A percentile compares a stretch with the other conserved stretches of the same genome.
phyloP scores from a whole-genome alignment of 805 yeast species.

The Metschnikowia rubicola region DNA sequence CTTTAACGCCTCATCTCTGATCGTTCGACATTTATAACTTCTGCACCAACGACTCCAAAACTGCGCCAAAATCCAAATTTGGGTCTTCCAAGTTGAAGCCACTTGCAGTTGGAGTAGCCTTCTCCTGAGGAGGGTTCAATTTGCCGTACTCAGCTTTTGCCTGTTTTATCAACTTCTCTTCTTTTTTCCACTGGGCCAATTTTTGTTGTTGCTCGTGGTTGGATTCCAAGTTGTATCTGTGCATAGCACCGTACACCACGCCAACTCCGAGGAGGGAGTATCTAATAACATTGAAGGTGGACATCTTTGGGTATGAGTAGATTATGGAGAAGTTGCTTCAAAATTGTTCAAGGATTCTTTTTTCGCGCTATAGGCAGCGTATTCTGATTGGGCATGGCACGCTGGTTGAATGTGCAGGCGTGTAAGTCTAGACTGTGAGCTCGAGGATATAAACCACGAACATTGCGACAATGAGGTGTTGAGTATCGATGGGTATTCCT shows the following conservation, averaged over 20 bases:
- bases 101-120: constrained; percentile 29
- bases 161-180: constrained; percentile 74
- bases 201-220: constrained; percentile 59
- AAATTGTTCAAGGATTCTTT: background rate
- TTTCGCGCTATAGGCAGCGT: constrained; percentile 1
- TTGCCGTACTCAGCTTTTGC: constrained; percentile 89
- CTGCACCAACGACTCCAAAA: constrained; percentile 62
- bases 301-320: constrained; percentile 20
- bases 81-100: constrained; percentile 77
- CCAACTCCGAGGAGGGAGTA: constrained; percentile 90
- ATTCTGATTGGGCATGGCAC: constrained; percentile 16
- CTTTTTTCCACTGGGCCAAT: constrained; percentile 54
- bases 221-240: constrained; percentile 65
- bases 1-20: too few relatives aligned
- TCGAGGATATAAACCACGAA: too few relatives aligned
- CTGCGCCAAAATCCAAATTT: constrained; percentile 77
- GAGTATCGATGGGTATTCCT: too few relatives aligned
- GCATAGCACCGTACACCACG: constrained; percentile 81
- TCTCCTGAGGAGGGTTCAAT: constrained; percentile 34
- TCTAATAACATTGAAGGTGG: constrained; percentile 71
- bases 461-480: too few relatives aligned
- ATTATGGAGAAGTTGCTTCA: background rate
- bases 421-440: background rate
- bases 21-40: constrained; percentile 32
- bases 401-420: background rate